phyloP scores from a whole-genome alignment of 176 grass and related monocot species.

The Typha latifolia region DNA sequence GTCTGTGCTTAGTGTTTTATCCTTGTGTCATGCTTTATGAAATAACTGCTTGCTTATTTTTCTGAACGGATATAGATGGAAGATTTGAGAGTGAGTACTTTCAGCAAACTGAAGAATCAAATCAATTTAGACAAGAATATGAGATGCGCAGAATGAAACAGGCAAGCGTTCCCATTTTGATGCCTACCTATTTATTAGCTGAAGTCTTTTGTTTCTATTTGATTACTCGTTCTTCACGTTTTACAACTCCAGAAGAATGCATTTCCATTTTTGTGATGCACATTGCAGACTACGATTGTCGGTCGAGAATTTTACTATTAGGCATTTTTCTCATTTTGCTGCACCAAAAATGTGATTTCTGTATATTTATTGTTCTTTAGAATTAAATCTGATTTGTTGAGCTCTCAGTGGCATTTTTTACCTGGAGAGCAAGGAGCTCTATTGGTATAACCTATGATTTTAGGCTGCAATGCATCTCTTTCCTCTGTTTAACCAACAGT shows the following conservation, averaged over 20 bases:
- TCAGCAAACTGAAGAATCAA: conserved; percentile 75
- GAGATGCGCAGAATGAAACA: conserved; percentile 94
- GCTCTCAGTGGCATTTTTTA: too few species aligned
- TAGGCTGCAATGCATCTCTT: too few species aligned
- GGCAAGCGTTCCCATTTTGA: conserved; percentile 16
- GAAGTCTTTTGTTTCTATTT: not conserved
- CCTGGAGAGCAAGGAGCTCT: too few species aligned
- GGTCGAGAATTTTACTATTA: too few species aligned
- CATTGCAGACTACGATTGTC: too few species aligned
- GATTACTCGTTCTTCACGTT: not conserved
- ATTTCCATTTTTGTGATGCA: not conserved
- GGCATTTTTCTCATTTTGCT: too few species aligned
- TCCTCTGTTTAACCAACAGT: too few species aligned
- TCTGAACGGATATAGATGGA: conserved; percentile 44
- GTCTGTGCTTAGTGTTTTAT: not conserved
- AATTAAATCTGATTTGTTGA: too few species aligned
- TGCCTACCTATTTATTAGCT: conserved; percentile 1
- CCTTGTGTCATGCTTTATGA: not conserved
- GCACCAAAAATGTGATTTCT: too few species aligned
- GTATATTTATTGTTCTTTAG: too few species aligned
- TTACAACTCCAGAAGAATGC: not conserved
- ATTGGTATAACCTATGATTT: too few species aligned
- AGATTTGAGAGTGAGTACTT: conserved; percentile 80
- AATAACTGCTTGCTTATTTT: not conserved
- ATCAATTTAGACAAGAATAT: conserved; percentile 67